Evolutionary conservation across 192 early-diverging fungal genomes (phyloP).

Genomic region (Obelidium mucronatum): DNA sequence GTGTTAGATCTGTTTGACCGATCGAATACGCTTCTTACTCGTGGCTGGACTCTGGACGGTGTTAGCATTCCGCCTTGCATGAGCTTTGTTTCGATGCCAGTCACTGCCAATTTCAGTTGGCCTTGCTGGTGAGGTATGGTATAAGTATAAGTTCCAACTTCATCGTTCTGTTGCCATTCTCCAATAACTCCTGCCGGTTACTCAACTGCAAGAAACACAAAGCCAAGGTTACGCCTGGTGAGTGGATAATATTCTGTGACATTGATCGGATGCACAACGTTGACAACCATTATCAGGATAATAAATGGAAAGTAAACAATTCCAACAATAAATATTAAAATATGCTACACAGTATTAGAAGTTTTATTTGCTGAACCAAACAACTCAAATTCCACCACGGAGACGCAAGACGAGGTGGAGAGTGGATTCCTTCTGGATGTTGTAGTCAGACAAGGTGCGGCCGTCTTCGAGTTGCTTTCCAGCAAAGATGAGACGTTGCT

Average conservation of each 20-base stretch:
- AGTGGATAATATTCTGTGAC: not conserved
- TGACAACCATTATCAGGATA: not conserved
- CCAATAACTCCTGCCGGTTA: not conserved
- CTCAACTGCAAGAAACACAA: not conserved
- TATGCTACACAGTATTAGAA: slow-evolving; percentile 60
- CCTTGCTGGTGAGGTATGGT: too few species aligned
- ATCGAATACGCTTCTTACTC: too few species aligned
- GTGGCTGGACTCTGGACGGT: too few species aligned
- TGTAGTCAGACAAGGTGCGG: slow-evolving; percentile 75
- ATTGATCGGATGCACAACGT: not conserved
- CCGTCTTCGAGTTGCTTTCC: slow-evolving; percentile 83
- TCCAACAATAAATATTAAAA: not conserved
- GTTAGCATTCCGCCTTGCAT: too few species aligned
- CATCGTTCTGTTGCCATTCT: too few species aligned
- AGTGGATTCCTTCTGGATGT: slow-evolving; percentile 78
- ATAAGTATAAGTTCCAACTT: too few species aligned
- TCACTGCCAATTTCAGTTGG: too few species aligned
- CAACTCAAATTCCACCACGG: slow-evolving; percentile 47
- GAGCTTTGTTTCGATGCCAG: too few species aligned
- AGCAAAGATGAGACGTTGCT: slow-evolving; percentile 82
- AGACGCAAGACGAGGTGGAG: slow-evolving; percentile 74
- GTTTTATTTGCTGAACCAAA: slow-evolving; percentile 40
- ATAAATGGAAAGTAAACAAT: not conserved
- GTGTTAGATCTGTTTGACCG: too few species aligned
- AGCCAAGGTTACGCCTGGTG: not conserved